phyloP scores from a whole-genome alignment of 2,329 filamentous ascomycete species.

The Xylaria sp. region DNA sequence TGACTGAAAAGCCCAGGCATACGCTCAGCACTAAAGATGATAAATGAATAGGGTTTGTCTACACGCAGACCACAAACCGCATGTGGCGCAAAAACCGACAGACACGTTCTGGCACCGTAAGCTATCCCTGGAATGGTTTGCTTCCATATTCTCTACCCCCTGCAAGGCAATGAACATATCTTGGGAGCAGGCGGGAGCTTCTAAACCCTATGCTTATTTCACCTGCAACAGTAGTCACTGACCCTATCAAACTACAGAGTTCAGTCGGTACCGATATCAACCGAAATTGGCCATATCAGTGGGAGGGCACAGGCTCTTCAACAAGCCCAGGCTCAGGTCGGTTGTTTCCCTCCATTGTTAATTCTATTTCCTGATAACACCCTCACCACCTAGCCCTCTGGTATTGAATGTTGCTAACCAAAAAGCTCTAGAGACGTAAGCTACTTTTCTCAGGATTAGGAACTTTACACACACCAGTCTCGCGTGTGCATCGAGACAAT shows the following conservation, averaged over 20 bases:
- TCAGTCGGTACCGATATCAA: constrained; percentile 64
- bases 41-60: constrained; percentile 58
- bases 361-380: not conserved
- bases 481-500: not conserved
- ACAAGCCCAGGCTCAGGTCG: constrained; percentile 58
- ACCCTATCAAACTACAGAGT: not conserved
- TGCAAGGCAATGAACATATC: not conserved
- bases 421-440: constrained; percentile 44
- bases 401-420: constrained; percentile 29
- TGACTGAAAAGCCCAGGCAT: not conserved
- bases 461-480: not conserved
- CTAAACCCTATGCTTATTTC: not conserved
- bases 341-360: constrained; percentile 10
- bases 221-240: constrained; percentile 3
- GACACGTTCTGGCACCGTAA: constrained; percentile 50
- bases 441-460: not conserved
- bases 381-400: not conserved
- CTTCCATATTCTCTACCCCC: not conserved
- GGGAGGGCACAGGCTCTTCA: constrained; percentile 57
- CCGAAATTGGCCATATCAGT: constrained; percentile 64
- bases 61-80: constrained; percentile 61
- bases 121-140: not conserved
- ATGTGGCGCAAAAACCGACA: constrained; percentile 67
- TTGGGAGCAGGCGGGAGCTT: not conserved
- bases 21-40: constrained; percentile 25